A percentile compares a stretch with the other conserved stretches of the same genome.
Conservation (phyloP, 2,329 filamentous ascomycete genomes). For the Teratosphaeria destructans region DNA sequence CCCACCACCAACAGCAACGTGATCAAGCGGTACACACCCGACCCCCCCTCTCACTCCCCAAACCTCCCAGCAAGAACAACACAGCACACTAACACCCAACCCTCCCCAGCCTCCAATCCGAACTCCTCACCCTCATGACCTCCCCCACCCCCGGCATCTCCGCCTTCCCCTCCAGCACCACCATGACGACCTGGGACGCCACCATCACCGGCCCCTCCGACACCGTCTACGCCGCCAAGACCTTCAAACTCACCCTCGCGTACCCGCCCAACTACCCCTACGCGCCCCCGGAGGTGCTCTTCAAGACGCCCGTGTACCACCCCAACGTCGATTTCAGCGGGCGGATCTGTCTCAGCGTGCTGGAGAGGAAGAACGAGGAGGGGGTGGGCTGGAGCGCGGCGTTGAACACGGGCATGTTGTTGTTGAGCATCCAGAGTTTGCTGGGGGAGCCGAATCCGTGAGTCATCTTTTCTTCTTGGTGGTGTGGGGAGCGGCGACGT, state of each 20-base stretch:
- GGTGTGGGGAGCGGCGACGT: neutral
- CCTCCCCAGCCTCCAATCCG: slow-evolving; percentile 69
- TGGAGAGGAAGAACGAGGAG: slow-evolving; percentile 48
- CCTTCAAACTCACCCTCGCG: slow-evolving; percentile 81
- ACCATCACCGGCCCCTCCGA: slow-evolving; percentile 86
- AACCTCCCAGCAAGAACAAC: neutral
- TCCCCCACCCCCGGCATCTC: slow-evolving; percentile 87
- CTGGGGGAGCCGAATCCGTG: slow-evolving; percentile 98
- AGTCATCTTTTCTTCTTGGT: slow-evolving; percentile 26
- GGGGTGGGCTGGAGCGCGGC: slow-evolving; percentile 81
- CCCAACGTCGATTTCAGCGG: slow-evolving; percentile 97
- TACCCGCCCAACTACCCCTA: slow-evolving; percentile 94
- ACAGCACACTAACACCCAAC: neutral
- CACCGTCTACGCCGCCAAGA: slow-evolving; percentile 80
- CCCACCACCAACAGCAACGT: slow-evolving; percentile 31
- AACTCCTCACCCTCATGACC: slow-evolving; percentile 98
- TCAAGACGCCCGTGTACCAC: slow-evolving; percentile 98
- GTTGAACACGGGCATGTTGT: slow-evolving; percentile 88
- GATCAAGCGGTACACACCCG: slow-evolving; percentile 34
- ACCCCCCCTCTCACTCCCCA: neutral
- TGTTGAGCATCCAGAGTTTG: slow-evolving; percentile 87
- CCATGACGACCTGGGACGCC: slow-evolving; percentile 84
- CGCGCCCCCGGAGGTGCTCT: slow-evolving; percentile 78
- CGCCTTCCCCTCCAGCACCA: slow-evolving; percentile 77
- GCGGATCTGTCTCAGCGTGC: slow-evolving; percentile 91